Conservation (phyloP, 768 basidiomycete species). For the Podaxis sp. region DNA sequence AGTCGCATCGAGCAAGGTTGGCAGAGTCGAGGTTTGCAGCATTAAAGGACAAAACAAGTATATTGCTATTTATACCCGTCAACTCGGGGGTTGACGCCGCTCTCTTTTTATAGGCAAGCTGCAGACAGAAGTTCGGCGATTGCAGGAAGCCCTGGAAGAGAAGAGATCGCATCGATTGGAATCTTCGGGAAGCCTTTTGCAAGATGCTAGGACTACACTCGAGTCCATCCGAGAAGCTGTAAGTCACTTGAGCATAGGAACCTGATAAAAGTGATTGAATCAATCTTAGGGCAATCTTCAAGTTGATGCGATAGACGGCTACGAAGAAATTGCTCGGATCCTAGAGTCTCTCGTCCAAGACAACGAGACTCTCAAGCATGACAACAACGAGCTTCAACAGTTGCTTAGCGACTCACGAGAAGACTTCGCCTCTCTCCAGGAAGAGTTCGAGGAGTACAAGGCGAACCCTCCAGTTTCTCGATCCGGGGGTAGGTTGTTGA, state of each 20-base stretch:
- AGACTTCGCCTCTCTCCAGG: conserved; percentile 64
- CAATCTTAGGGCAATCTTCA: conserved; percentile 32
- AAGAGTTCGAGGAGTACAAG: conserved; percentile 74
- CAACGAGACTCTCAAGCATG: conserved; percentile 79
- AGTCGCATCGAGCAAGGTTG: conserved; percentile 60
- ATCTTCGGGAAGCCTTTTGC: conserved; percentile 63
- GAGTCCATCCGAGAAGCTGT: conserved; percentile 61
- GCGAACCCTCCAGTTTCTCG: conserved; percentile 40
- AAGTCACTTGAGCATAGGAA: conserved; percentile 20
- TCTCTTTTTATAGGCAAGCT: conserved; percentile 52
- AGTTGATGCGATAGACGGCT: conserved; percentile 41
- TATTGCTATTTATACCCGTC: conserved; percentile 17
- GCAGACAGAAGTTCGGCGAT: conserved; percentile 59
- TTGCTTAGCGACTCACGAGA: conserved; percentile 76
- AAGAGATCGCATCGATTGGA: conserved; percentile 59
- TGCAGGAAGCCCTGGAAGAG: conserved; percentile 63
- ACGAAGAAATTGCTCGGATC: conserved; percentile 62
- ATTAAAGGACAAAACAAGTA: conserved; percentile 68
- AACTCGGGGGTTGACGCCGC: conserved; percentile 6
- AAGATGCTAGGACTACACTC: conserved; percentile 62
- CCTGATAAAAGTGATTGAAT: conserved; percentile 9
- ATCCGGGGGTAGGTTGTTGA: conserved; percentile 39
- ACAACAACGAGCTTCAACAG: conserved; percentile 76
- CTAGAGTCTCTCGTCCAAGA: conserved; percentile 85
- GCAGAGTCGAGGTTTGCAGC: conserved; percentile 67